Percentiles rank a stretch among this genome's conserved stretches.
Conservation (phyloP, 1,284 basidiomycete species). For the Caloboletus inedulis region DNA sequence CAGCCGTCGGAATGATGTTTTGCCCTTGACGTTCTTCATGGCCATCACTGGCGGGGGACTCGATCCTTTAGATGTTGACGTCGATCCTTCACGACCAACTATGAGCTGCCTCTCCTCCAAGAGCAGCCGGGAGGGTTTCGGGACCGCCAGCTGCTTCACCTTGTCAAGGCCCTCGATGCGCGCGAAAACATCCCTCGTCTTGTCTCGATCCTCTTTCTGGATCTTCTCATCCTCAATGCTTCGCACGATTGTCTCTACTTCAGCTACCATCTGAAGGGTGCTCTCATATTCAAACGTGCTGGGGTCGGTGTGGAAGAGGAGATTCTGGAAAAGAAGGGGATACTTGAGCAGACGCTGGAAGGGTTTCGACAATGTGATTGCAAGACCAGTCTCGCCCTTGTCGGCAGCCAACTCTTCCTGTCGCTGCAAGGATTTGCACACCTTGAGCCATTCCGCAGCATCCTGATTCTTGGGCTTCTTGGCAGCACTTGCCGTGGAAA, state of each 20-base stretch:
- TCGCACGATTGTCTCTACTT: conserved; percentile 92
- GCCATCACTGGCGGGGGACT: conserved; percentile 54
- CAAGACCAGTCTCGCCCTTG: conserved; percentile 88
- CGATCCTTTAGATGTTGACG: conserved; percentile 38
- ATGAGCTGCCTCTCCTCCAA: conserved; percentile 72
- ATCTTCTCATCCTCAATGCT: conserved; percentile 98
- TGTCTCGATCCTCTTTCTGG: conserved; percentile 91
- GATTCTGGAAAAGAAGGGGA: conserved; percentile 94
- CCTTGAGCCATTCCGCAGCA: conserved; percentile 69
- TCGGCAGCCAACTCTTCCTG: conserved; percentile 80
- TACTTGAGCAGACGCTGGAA: conserved; percentile 97
- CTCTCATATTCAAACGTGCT: conserved; percentile 97
- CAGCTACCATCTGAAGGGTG: conserved; percentile 93
- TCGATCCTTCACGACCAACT: conserved; percentile 29
- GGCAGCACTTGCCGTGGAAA: conserved; percentile 57
- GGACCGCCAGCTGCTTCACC: conserved; percentile 81
- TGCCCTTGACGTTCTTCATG: conserved; percentile 63
- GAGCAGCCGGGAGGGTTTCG: conserved; percentile 85
- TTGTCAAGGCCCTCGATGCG: conserved; percentile 94
- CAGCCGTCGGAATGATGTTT: conserved; percentile 79
- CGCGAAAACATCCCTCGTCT: conserved; percentile 90
- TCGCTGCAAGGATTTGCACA: conserved; percentile 66
- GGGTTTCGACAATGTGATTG: conserved; percentile 93
- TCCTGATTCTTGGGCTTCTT: conserved; percentile 81
- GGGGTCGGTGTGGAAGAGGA: conserved; percentile 95